These are phyloP conservation scores for Podospora didyma DNA, from an alignment of 495 filamentous ascomycete species.

Conservation along the genomic window DNA sequence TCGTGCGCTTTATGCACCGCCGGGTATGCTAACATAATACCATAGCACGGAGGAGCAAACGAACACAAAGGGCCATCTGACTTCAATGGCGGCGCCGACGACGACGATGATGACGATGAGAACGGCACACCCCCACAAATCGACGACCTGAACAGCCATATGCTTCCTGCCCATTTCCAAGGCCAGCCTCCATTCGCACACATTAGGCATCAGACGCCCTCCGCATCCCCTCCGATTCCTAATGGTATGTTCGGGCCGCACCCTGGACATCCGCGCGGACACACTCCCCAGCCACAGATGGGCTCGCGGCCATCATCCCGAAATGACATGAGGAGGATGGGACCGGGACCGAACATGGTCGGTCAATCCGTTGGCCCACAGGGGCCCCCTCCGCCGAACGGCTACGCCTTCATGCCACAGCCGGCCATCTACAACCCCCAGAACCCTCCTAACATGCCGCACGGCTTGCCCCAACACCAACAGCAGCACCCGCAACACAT, in stretches of 20 bases:
- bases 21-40: constrained; percentile 23
- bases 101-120: constrained; percentile 88
- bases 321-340: constrained; percentile 63
- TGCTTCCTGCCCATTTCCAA: constrained; percentile 75
- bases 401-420: constrained; percentile 80
- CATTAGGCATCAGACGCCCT: constrained; percentile 77
- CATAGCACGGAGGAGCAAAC: constrained; percentile 82
- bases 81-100: constrained; percentile 78
- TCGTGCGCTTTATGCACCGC: neutral
- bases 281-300: constrained; percentile 74
- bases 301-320: constrained; percentile 78
- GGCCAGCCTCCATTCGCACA: constrained; percentile 68
- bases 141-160: constrained; percentile 48
- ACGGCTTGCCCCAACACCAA: constrained; percentile 39
- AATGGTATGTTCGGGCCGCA: constrained; percentile 66
- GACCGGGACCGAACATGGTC: constrained; percentile 63
- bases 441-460: constrained; percentile 46
- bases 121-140: constrained; percentile 64
- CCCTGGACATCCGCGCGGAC: constrained; percentile 53
- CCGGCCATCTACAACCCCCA: constrained; percentile 82
- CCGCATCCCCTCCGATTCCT: constrained; percentile 82
- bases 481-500: constrained; percentile 21
- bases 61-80: constrained; percentile 96
- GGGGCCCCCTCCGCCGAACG: constrained; percentile 64
- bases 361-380: constrained; percentile 54